A percentile compares a stretch with the other conserved stretches of the same genome.
These are phyloP conservation scores for Alectoria sarmentosa DNA, from an alignment of 495 filamentous ascomycete species.

Conservation along the genomic window DNA sequence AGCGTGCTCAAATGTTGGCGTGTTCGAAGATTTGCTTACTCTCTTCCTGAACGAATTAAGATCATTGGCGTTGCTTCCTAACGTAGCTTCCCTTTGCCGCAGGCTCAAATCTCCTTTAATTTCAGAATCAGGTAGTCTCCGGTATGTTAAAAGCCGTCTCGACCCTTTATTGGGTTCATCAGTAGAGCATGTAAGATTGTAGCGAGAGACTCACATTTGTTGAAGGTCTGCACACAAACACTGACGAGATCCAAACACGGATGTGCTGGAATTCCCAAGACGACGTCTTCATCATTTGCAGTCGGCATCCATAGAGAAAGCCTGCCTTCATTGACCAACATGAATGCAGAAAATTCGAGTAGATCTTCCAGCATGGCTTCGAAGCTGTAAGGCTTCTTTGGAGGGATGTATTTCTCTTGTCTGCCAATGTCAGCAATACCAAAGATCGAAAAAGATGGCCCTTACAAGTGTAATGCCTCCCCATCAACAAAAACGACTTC, in stretches of 20 bases:
- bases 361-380: slow-evolving; percentile 83
- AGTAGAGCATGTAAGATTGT: background rate
- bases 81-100: slow-evolving; percentile 31
- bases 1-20: background rate
- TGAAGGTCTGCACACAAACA: slow-evolving; percentile 79
- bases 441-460: background rate
- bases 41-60: slow-evolving; percentile 71
- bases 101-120: slow-evolving; percentile 39
- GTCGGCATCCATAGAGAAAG: slow-evolving; percentile 98
- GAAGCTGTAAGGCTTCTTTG: slow-evolving; percentile 88
- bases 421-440: slow-evolving; percentile 33
- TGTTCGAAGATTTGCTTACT: slow-evolving; percentile 14
- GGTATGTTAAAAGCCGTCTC: slow-evolving; percentile 77
- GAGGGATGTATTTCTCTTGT: slow-evolving; percentile 71
- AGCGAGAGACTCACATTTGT: slow-evolving; percentile 57
- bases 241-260: slow-evolving; percentile 66
- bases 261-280: slow-evolving; percentile 71
- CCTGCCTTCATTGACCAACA: slow-evolving; percentile 75
- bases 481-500: slow-evolving; percentile 64
- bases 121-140: slow-evolving; percentile 56
- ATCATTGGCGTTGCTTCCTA: slow-evolving; percentile 54
- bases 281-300: slow-evolving; percentile 65
- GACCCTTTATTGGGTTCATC: slow-evolving; percentile 53
- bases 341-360: slow-evolving; percentile 66
- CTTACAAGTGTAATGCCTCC: slow-evolving; percentile 60